phyloP scores from a whole-genome alignment of 2,329 filamentous ascomycete genomes.

The Aureobasidium sp. region DNA sequence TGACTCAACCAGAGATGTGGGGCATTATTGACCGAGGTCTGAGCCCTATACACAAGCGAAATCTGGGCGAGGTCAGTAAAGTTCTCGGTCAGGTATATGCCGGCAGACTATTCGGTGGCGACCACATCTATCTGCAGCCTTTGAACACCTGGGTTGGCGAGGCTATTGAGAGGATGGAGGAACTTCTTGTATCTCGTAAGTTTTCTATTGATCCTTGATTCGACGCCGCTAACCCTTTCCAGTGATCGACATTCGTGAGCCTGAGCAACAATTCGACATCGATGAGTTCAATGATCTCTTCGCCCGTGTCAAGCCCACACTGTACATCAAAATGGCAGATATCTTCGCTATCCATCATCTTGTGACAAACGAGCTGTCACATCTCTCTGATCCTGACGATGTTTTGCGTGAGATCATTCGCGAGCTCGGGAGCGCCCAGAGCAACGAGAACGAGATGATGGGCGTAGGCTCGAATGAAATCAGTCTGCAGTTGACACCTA shows the following conservation, averaged over 20 bases:
- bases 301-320: conserved; percentile 87
- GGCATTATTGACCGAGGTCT: conserved; percentile 86
- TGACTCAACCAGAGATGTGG: conserved; percentile 84
- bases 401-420: conserved; percentile 84
- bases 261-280: conserved; percentile 91
- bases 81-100: conserved; percentile 83
- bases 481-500: conserved; percentile 81
- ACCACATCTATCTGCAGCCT: conserved; percentile 92
- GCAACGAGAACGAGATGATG: conserved; percentile 88
- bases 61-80: conserved; percentile 83
- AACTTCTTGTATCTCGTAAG: conserved; percentile 63
- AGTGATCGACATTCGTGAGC: conserved; percentile 75
- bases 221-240: conserved; percentile 1
- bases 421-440: conserved; percentile 92
- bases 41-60: conserved; percentile 86
- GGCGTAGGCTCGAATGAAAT: conserved; percentile 83
- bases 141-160: conserved; percentile 87
- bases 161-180: conserved; percentile 69
- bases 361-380: conserved; percentile 68
- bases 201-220: conserved; percentile 16
- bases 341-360: conserved; percentile 94
- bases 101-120: conserved; percentile 81
- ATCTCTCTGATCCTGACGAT: conserved; percentile 79
- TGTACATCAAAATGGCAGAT: conserved; percentile 99
- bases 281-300: conserved; percentile 99